Evolutionary conservation across 1,284 basidiomycete species (phyloP), one percentile per base, ranked within the genome.

Genomic region (Malassezia slooffiae): DNA sequence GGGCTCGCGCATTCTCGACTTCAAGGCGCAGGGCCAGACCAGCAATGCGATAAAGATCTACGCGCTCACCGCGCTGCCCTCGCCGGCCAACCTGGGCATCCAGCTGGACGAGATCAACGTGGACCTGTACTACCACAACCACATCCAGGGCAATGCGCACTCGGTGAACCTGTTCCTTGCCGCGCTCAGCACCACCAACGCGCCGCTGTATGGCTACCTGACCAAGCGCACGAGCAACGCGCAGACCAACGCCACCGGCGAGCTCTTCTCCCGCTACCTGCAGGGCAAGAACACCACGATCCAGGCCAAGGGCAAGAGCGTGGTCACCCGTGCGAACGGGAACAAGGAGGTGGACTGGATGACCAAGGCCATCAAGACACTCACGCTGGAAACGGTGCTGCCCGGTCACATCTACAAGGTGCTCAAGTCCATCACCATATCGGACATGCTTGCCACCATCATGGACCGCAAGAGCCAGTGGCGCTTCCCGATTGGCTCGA

Each of bases 21-120:
- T 85, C 19, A 58, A 71, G 45, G 41, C 57, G 38, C 51, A 52
- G 13, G 77, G 81, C 55, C 76, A 81, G 62, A 74, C 78, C 33
- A 75, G 75, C 32, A 80, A 81, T 48, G 79, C 81, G 28, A 81
- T 85, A 50, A 76, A 78, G 46, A 79, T 85, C 44, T 76, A 77
- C 48, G 80, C 81, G 3, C 78, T 79, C 60, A 75, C 80, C 0
- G 46, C 70, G 9, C 84, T 85, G 52, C 80, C 81, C 1, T 83
- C 80, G 15, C 74, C 77, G 26, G 53, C 71, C 76, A 79, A 83
- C 55, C 70, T 85, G 28, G 81, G 82, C 26, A 82, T 85, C 51
- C 75, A 82, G 56, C 73, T 85, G 28, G 83, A 82, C 27, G 78
- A 76, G 3, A 79, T 80, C 33, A 75, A 74, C 13, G 84, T 85